phyloP scores from a whole-genome alignment of 129 eudicot genomes.

The Lactuca sativa region DNA sequence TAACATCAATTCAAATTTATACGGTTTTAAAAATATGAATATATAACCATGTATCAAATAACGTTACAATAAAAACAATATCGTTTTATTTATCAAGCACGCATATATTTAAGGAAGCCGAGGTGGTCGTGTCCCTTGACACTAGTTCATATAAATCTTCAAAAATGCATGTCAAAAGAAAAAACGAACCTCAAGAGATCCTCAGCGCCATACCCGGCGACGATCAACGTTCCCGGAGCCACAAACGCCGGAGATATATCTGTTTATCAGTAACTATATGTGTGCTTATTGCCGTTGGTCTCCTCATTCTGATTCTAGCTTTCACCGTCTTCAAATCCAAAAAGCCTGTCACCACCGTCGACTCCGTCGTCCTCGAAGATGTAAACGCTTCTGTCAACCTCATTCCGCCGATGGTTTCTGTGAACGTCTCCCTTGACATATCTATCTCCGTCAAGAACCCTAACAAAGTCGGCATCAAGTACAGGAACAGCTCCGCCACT shows the following conservation, averaged over 20 bases:
- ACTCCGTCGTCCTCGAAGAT: slow-evolving; percentile 41
- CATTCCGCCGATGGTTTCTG: slow-evolving; percentile 32
- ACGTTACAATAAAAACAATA: no score
- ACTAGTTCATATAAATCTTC: background rate
- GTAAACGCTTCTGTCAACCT: slow-evolving; percentile 49
- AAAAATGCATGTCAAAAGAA: slow-evolving; percentile 29
- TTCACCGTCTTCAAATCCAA: slow-evolving; percentile 73
- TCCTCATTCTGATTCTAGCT: slow-evolving; percentile 50
- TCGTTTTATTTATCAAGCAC: background rate
- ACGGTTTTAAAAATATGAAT: no score
- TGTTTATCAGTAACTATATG: slow-evolving; percentile 27
- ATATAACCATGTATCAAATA: background rate
- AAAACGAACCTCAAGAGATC: slow-evolving; percentile 4
- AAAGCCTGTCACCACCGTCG: slow-evolving; percentile 58
- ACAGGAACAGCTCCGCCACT: slow-evolving; percentile 36
- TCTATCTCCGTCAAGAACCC: slow-evolving; percentile 57
- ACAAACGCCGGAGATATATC: slow-evolving; percentile 29
- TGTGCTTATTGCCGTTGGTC: slow-evolving; percentile 28
- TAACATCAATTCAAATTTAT: no score
- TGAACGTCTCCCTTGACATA: slow-evolving; percentile 55
- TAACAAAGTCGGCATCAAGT: slow-evolving; percentile 59
- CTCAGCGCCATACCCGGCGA: slow-evolving; percentile 2
- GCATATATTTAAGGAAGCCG: background rate
- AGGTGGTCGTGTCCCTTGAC: no score
- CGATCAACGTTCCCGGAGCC: slow-evolving; percentile 1